These are phyloP conservation scores for Colletotrichum horii DNA, from an alignment of 2,329 filamentous ascomycete species.

Conservation along the genomic window DNA sequence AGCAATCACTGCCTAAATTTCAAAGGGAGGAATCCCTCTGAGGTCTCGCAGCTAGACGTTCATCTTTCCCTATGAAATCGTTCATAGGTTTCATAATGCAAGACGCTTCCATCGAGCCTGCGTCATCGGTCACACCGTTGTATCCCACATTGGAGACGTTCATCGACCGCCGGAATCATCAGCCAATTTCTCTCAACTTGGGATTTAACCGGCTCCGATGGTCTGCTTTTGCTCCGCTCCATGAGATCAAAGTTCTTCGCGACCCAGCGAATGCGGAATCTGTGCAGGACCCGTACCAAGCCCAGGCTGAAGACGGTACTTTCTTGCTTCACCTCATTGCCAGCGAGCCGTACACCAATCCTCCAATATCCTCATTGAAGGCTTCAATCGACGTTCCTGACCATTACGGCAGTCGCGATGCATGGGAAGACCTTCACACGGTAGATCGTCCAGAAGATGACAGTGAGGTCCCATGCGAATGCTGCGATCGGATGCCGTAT, in stretches of 20 bases:
- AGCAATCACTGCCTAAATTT: not conserved
- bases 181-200: not conserved
- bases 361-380: not conserved
- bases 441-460: not conserved
- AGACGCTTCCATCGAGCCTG: not conserved
- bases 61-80: not conserved
- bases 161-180: not conserved
- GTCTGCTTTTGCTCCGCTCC: not conserved
- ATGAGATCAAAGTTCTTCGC: not conserved
- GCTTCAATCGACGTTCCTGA: not conserved
- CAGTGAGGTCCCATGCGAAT: not conserved
- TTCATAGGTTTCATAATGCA: not conserved
- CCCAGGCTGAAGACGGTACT: not conserved
- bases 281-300: not conserved
- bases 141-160: not conserved
- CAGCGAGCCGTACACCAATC: not conserved
- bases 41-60: not conserved
- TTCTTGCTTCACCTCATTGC: not conserved
- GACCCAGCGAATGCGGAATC: not conserved
- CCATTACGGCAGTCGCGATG: not conserved
- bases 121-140: not conserved
- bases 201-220: not conserved
- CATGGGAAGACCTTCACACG: not conserved
- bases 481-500: not conserved
- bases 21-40: not conserved